These are phyloP conservation scores for Russula dissimulans DNA, from an alignment of 768 basidiomycete species.

Conservation along the genomic window DNA sequence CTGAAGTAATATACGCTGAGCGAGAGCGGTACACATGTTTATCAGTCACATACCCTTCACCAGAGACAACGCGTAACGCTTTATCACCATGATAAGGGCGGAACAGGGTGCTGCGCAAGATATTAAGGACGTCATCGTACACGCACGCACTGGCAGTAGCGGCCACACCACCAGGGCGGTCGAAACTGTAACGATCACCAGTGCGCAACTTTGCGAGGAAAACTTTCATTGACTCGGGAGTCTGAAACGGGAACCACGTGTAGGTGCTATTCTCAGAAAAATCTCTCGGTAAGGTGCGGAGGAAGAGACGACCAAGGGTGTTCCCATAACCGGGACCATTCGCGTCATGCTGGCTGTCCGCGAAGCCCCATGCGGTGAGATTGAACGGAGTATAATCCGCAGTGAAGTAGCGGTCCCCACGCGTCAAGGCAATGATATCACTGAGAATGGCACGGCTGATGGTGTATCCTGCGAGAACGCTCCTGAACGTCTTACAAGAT, in stretches of 20 bases:
- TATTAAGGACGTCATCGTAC: slow-evolving; percentile 43
- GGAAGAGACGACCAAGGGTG: slow-evolving; percentile 62
- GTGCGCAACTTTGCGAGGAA: slow-evolving; percentile 49
- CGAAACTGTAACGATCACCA: slow-evolving; percentile 44
- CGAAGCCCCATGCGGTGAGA: slow-evolving; percentile 76
- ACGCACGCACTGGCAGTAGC: slow-evolving; percentile 30
- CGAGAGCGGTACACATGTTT: neutral
- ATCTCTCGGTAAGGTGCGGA: slow-evolving; percentile 64
- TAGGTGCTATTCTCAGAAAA: slow-evolving; percentile 63
- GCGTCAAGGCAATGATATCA: slow-evolving; percentile 79
- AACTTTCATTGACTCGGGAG: slow-evolving; percentile 56
- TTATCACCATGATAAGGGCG: slow-evolving; percentile 39
- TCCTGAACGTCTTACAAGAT: neutral
- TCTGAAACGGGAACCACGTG: slow-evolving; percentile 84
- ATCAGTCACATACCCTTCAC: slow-evolving; percentile 43
- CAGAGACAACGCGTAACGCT: slow-evolving; percentile 44
- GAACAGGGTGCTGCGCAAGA: slow-evolving; percentile 44
- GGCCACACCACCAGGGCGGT: slow-evolving; percentile 34
- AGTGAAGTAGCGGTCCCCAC: slow-evolving; percentile 78
- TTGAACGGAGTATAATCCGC: slow-evolving; percentile 75
- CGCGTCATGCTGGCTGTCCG: slow-evolving; percentile 70
- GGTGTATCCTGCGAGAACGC: slow-evolving; percentile 48
- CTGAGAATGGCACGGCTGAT: slow-evolving; percentile 78
- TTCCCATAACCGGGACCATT: slow-evolving; percentile 68
- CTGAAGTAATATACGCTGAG: slow-evolving; percentile 27